phyloP scores from a whole-genome alignment of 1,139 yeast species.

The Debaryomyces sp. region DNA sequence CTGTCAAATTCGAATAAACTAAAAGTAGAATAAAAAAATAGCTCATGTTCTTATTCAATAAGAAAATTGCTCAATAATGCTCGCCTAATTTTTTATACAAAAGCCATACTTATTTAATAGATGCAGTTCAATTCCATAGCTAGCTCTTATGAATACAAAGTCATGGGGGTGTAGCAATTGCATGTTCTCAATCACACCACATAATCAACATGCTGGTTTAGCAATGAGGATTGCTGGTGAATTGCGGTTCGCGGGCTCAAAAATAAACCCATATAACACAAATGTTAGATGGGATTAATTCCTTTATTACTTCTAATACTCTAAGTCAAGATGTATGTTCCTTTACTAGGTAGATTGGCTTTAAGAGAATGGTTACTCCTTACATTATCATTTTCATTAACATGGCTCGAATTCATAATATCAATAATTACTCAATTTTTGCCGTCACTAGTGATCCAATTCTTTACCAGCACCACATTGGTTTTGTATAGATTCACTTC shows the following conservation, averaged over 20 bases:
- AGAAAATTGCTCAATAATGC: background rate
- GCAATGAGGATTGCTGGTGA: background rate
- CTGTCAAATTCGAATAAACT: background rate
- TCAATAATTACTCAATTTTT: constrained; percentile 36
- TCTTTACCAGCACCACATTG: constrained; percentile 32
- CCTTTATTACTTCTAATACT: background rate
- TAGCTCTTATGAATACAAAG: background rate
- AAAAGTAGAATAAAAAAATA: background rate
- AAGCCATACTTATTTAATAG: background rate
- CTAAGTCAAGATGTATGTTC: constrained; percentile 32
- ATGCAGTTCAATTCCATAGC: background rate
- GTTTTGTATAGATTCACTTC: constrained; percentile 31
- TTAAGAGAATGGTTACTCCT: constrained; percentile 42
- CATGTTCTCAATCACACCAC: background rate
- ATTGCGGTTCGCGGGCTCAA: constrained; percentile 1
- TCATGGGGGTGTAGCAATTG: background rate
- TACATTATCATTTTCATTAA: constrained; percentile 35
- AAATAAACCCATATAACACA: background rate
- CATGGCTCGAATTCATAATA: constrained; percentile 45
- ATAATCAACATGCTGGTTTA: background rate
- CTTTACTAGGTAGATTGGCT: constrained; percentile 40
- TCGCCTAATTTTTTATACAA: background rate
- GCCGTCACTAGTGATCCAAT: constrained; percentile 33
- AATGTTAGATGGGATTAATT: background rate
- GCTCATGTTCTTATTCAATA: background rate